Evolutionary conservation across 2,329 filamentous ascomycete genomes (phyloP), one percentile per base, ranked within the genome.

Genomic region (Leptographium wingfieldii): DNA sequence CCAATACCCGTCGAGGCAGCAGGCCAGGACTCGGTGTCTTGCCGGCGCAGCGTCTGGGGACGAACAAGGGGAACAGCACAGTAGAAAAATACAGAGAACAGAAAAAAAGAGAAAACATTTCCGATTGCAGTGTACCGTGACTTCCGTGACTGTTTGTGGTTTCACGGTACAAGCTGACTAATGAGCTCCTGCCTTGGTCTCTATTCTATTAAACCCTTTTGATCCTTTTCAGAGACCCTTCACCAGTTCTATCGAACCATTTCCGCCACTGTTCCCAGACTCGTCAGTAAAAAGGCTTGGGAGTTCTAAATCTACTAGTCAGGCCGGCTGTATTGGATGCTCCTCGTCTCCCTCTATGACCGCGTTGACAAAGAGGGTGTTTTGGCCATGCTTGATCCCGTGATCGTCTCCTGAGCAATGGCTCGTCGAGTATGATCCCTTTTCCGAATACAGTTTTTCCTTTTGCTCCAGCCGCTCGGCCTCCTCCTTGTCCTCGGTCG

Each of bases 361-460:
- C 1, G 79, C 80, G 66, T 84, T 84, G 10, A 83, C 73, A 63
- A 83, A 80, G 5, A 82, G 66, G 0, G 80, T 83, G 60, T 81
- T 72, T 38, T 69, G 68, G 2, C 75, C 76, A 7, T 40, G 52
- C 25, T 65, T 35, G 1, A 75, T 22, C 0, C 65, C 65, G 5
- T 27, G 25, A 11, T 53, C 22, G 9, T 35, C 31, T 9, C 16
- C 33, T 3, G 25, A 19, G 29, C 56, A 31, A 33, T 56, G 40
- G 16, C 57, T 54, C 6, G 48, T 53, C 1, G 48, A 6, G 12
- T 25, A 48, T 4, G 12, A n/a, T 4, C 38, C 19, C 40, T 56
- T 12, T 25, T 48, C 35, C 2, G 54, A 6, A 11, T 38, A 55
- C 31, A 10, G 33, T 27, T 11, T 16, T 11, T 22, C 48, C 11